Base-by-base conservation (phyloP, 495 filamentous ascomycete genomes). In the Hypoxylon lienhwacheense region DNA sequence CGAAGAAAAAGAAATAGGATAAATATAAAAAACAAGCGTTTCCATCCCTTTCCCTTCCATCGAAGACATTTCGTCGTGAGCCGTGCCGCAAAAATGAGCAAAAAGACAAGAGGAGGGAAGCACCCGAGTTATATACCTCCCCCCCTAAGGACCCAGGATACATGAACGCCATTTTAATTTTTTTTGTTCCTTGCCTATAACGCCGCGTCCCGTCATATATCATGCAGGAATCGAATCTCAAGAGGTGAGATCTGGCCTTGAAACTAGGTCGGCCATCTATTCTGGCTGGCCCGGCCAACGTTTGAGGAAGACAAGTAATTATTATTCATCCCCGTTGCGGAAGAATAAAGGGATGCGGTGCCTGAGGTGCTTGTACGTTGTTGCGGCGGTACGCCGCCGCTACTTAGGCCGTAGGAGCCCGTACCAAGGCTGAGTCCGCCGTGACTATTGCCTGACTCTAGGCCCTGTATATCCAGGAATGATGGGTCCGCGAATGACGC, bases 401-500 rank as follows among this genome's bases (percentile, higher is more conserved):
- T 55, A 25, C 61, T 47, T 7, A 69, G 49, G n/a, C 50, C 51
- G 17, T 69, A 69, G 1, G 67, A 60, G 26, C 49, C 35, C 6
- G 50, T 42, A 2, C 59, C 52, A 2, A 69, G 63, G 14, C 62
- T 55, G 14, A 69, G 35, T 5, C 58, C 64, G 20, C 49, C 45
- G 16, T 69, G 66, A 22, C 53, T 70, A 8, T 55, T 65, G 24
- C 64, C 34, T 1, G 68, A 61, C 37, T 77, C 74, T 22, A 77
- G 43, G 45, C 55, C 59, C 21, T 61, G 53, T 1, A 74, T 59
- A 46, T 74, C 73, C 20, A 77, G 68, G 28, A 77, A 49, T 24
- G 22, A 40, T 44, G 73, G 70, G 42, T 74, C 71, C 5, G 65
- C 55, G 42, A 64, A 62, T 0, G 55, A 43, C 3, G 63, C 19